phyloP scores from a whole-genome alignment of 179 eudicot species.

The Spinacia oleracea region DNA sequence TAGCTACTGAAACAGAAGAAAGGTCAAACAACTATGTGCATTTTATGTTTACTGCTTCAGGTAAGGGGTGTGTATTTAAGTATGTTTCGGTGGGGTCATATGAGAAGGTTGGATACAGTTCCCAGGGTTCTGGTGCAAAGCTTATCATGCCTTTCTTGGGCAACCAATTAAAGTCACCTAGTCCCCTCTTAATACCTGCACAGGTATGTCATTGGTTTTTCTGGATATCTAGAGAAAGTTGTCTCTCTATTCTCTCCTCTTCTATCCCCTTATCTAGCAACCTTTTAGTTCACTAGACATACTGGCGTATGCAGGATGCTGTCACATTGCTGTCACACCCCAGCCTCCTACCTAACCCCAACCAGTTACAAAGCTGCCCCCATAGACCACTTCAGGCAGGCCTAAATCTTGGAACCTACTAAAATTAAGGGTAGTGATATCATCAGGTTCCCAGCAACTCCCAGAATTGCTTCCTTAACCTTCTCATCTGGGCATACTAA shows the following conservation, averaged over 20 bases:
- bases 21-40: slow-evolving; percentile 1
- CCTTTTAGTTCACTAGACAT: slow-evolving; percentile 15
- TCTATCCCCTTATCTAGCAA: not conserved
- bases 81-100: slow-evolving; percentile 98
- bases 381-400: no score
- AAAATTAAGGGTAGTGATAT: no score
- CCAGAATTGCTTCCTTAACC: no score
- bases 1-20: not conserved
- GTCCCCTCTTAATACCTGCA: slow-evolving; percentile 84
- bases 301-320: slow-evolving; percentile 63
- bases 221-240: not conserved
- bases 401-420: no score
- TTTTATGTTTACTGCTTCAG: slow-evolving; percentile 38
- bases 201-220: slow-evolving; percentile 43
- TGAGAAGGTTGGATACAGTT: slow-evolving; percentile 91
- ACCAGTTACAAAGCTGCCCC: no score
- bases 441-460: no score
- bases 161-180: slow-evolving; percentile 95
- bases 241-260: not conserved
- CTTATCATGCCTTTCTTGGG: slow-evolving; percentile 93
- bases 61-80: slow-evolving; percentile 92
- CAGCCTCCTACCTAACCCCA: no score
- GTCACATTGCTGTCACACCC: slow-evolving; percentile 89
- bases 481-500: no score
- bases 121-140: slow-evolving; percentile 92